phyloP scores from a whole-genome alignment of 2,329 filamentous ascomycete species.

The Aureobasidium sp. region DNA sequence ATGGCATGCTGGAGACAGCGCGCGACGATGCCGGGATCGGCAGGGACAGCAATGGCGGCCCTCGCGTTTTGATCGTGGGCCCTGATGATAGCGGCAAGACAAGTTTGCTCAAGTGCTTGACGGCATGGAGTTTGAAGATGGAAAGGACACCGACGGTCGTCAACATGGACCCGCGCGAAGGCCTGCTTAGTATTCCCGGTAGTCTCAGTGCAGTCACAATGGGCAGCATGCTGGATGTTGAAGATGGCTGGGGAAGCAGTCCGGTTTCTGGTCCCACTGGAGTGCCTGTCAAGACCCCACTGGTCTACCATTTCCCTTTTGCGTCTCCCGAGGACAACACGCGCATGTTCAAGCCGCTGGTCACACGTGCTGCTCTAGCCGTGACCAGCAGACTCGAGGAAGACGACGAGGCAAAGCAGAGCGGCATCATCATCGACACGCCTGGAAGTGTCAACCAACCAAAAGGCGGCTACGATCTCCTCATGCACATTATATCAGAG shows the following conservation, averaged over 20 bases:
- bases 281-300: slow-evolving; percentile 82
- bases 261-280: slow-evolving; percentile 84
- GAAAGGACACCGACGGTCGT: slow-evolving; percentile 71
- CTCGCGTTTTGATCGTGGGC: slow-evolving; percentile 78
- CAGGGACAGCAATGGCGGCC: slow-evolving; percentile 43
- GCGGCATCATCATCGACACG: slow-evolving; percentile 82
- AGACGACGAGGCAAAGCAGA: slow-evolving; percentile 60
- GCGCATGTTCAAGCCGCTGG: slow-evolving; percentile 61
- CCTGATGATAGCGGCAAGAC: slow-evolving; percentile 68
- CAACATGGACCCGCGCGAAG: slow-evolving; percentile 75
- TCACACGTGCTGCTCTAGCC: slow-evolving; percentile 70
- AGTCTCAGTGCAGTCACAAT: slow-evolving; percentile 82
- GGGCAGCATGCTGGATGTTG: slow-evolving; percentile 78
- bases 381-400: slow-evolving; percentile 71
- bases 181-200: slow-evolving; percentile 51
- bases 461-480: slow-evolving; percentile 62
- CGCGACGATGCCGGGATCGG: slow-evolving; percentile 49
- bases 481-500: slow-evolving; percentile 70
- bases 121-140: slow-evolving; percentile 74
- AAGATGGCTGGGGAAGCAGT: slow-evolving; percentile 75
- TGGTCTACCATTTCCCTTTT: slow-evolving; percentile 84
- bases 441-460: slow-evolving; percentile 61
- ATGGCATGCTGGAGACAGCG: slow-evolving; percentile 73
- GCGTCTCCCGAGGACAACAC: slow-evolving; percentile 65
- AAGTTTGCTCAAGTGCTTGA: slow-evolving; percentile 48